These are phyloP conservation scores for Xanthoconium separans DNA, from an alignment of 1,284 basidiomycete species.

Conservation along the genomic window DNA sequence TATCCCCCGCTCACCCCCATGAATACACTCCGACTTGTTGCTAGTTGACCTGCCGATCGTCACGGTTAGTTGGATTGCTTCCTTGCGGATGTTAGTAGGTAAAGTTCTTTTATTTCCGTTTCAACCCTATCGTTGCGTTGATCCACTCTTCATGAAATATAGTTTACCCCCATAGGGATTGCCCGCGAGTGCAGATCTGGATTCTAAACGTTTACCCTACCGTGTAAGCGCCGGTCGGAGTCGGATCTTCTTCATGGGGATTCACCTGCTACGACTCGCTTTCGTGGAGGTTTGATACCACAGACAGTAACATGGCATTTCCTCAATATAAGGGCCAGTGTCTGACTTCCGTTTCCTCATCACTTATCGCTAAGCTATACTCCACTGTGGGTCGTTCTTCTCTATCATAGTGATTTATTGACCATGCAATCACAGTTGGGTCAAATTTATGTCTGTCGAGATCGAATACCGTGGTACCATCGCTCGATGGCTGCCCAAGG, in stretches of 20 bases:
- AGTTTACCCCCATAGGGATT: neutral
- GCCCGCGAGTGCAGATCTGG: neutral
- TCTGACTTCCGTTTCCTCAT: neutral
- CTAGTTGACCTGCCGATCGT: no score
- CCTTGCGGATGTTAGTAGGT: neutral
- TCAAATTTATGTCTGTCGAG: conserved; percentile 9
- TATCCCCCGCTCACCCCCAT: no score
- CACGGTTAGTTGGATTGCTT: neutral
- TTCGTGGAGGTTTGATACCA: neutral
- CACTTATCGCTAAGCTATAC: neutral
- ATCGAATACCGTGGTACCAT: conserved; percentile 10
- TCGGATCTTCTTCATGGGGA: neutral
- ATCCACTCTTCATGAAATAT: neutral
- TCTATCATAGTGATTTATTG: neutral
- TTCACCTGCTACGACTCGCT: neutral
- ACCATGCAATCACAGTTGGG: neutral
- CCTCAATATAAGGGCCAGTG: neutral
- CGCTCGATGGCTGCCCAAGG: conserved; percentile 22
- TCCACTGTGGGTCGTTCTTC: conserved; percentile 4
- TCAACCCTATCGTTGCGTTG: no score
- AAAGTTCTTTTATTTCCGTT: neutral
- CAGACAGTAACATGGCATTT: neutral
- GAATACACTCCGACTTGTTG: no score
- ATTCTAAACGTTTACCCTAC: neutral
- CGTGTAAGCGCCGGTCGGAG: neutral